Evolutionary conservation across 768 basidiomycete species (phyloP).

Genomic region (Roridomyces roridus): DNA sequence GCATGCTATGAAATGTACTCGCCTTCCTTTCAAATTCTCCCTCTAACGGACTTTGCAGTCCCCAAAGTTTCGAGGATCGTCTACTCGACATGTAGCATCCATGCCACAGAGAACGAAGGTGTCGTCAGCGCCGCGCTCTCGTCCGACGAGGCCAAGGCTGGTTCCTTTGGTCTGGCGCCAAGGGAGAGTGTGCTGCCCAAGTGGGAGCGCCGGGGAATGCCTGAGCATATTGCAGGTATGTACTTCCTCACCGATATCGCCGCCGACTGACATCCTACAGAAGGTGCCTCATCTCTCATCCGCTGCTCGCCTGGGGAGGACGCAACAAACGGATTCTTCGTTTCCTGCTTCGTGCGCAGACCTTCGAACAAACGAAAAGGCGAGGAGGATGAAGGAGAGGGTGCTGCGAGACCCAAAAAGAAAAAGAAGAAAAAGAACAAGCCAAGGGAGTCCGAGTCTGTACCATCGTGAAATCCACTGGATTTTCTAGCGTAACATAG

Average conservation of each 20-base stretch:
- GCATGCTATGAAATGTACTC: conserved; percentile 94
- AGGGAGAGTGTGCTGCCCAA: conserved; percentile 70
- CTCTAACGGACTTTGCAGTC: conserved; percentile 51
- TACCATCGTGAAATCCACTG: not conserved
- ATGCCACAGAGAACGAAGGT: conserved; percentile 90
- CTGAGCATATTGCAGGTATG: conserved; percentile 68
- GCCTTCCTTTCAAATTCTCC: conserved; percentile 8
- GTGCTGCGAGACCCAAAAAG: conserved; percentile 22
- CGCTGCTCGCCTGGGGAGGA: conserved; percentile 85
- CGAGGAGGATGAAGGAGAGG: conserved; percentile 23
- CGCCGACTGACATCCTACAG: conserved; percentile 36
- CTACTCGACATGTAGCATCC: conserved; percentile 97
- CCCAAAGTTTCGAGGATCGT: conserved; percentile 81
- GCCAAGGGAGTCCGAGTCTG: too few relatives aligned
- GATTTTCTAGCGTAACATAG: conserved; percentile 10
- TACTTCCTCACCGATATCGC: conserved; percentile 1
- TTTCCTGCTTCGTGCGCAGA: conserved; percentile 80
- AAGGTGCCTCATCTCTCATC: conserved; percentile 63
- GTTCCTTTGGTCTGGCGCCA: conserved; percentile 73
- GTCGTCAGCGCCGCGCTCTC: conserved; percentile 80
- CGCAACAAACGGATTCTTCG: conserved; percentile 96
- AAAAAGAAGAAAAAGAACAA: conserved; percentile 30
- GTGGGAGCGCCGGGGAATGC: conserved; percentile 84
- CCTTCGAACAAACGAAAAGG: conserved; percentile 31
- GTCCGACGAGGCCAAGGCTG: conserved; percentile 68